Conservation (phyloP, 176 grass and related monocot species). For the Phyllostachys edulis region DNA sequence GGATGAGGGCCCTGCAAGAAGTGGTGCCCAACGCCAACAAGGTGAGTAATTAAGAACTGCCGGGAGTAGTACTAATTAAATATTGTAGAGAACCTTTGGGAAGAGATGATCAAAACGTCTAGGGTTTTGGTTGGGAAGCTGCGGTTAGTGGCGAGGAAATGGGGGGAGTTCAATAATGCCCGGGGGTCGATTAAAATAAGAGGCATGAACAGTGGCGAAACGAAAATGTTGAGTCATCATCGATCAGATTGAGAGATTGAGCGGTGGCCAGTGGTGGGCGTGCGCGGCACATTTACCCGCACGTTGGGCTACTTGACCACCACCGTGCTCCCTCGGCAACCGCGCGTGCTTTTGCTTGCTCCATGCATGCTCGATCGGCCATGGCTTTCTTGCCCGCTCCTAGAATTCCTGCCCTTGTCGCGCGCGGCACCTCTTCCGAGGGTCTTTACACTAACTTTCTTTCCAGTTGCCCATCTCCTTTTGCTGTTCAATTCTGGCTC, state of each 20-base stretch:
- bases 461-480: constrained; percentile 4
- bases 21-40: constrained; percentile 93
- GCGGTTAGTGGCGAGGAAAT: background rate
- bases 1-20: constrained; percentile 97
- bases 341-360: constrained; percentile 19
- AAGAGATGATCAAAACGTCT: background rate
- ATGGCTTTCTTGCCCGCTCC: constrained; percentile 33
- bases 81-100: background rate
- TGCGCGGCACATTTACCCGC: constrained; percentile 53
- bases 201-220: constrained; percentile 16
- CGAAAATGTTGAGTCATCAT: background rate
- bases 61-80: background rate
- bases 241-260: background rate
- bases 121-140: constrained; percentile 41
- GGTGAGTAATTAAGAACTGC: constrained; percentile 32
- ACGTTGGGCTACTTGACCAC: constrained; percentile 35
- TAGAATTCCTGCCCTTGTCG: constrained; percentile 43
- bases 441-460: background rate
- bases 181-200: constrained; percentile 24
- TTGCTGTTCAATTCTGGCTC: background rate
- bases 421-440: constrained; percentile 32
- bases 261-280: constrained; percentile 12
- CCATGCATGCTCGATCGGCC: constrained; percentile 33
- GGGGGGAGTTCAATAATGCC: constrained; percentile 23
- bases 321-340: constrained; percentile 48